Percentiles rank a stretch among this genome's conserved stretches.
phyloP scores from a whole-genome alignment of 495 filamentous ascomycete genomes.

The Penicillium angulare region DNA sequence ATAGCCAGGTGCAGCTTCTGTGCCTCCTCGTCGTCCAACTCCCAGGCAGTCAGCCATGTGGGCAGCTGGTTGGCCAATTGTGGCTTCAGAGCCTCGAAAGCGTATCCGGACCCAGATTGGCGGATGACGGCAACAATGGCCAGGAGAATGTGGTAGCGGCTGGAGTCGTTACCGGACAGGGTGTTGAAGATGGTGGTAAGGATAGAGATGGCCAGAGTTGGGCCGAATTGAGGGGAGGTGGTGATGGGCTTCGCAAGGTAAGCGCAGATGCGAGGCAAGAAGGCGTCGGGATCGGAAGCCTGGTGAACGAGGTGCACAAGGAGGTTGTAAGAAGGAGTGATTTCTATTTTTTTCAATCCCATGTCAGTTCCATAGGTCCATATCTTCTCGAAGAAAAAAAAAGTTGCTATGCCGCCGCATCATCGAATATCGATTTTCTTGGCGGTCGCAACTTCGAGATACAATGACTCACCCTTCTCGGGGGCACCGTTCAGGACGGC shows the following conservation, averaged over 20 bases:
- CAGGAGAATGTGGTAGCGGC: conserved; percentile 85
- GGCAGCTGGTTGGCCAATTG: conserved; percentile 74
- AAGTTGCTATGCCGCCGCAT: conserved; percentile 9
- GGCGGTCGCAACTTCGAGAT: conserved; percentile 3
- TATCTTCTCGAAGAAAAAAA: conserved; percentile 1
- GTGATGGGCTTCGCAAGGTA: conserved; percentile 84
- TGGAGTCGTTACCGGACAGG: conserved; percentile 66
- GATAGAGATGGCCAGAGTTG: conserved; percentile 78
- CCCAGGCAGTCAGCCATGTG: conserved; percentile 80
- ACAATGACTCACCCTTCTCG: conserved; percentile 66
- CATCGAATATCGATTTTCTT: conserved; percentile 19
- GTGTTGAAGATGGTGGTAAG: conserved; percentile 98
- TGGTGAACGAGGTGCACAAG: conserved; percentile 89
- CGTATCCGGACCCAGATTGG: conserved; percentile 58
- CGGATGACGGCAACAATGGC: conserved; percentile 79
- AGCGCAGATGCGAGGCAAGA: conserved; percentile 81
- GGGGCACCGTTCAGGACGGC: conserved; percentile 72
- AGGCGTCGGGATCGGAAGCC: conserved; percentile 75
- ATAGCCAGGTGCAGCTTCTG: conserved; percentile 78
- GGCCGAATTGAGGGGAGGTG: conserved; percentile 79
- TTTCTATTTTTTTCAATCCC: conserved; percentile 54
- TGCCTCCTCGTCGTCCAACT: conserved; percentile 73
- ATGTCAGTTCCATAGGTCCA: conserved; percentile 15
- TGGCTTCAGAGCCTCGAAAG: conserved; percentile 77
- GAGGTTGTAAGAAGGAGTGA: conserved; percentile 92